Evolutionary conservation across 345 rosid genomes (phyloP).

Genomic region (Iberis pinnata): DNA sequence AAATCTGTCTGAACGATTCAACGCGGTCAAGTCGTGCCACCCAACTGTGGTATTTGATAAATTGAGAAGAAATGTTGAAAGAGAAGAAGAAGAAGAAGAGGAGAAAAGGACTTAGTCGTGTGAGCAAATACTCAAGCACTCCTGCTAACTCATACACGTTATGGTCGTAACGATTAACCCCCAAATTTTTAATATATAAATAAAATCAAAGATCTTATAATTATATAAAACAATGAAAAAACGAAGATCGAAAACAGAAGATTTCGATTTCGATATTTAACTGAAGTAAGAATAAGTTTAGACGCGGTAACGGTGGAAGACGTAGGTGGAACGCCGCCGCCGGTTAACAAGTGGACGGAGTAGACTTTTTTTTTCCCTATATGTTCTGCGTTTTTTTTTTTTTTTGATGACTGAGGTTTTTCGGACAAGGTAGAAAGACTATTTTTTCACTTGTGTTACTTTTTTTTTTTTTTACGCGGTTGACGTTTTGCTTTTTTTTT

Average conservation of each 20-base stretch:
- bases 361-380: neutral
- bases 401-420: constrained; percentile 6
- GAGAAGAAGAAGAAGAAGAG: constrained; percentile 1
- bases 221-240: neutral
- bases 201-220: constrained; percentile 19
- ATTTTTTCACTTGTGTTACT: too few relatives aligned
- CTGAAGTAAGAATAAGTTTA: neutral
- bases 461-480: constrained; percentile 5
- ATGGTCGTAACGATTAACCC: neutral
- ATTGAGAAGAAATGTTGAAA: constrained; percentile 12
- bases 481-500: neutral
- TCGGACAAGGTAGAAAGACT: constrained; percentile 23
- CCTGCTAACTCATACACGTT: constrained; percentile 30
- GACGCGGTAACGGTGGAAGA: constrained; percentile 18
- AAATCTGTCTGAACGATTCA: constrained; percentile 26
- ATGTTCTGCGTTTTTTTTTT: too few relatives aligned
- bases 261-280: constrained; percentile 3
- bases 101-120: constrained; percentile 42
- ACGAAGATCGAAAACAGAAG: neutral
- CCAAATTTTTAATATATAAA: neutral
- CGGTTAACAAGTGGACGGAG: constrained; percentile 14
- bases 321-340: constrained; percentile 15
- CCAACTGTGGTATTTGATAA: constrained; percentile 27
- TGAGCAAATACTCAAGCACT: constrained; percentile 41
- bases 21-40: constrained; percentile 29